Evolutionary conservation across 768 basidiomycete species (phyloP).

Genomic region (Auricularia sp.): DNA sequence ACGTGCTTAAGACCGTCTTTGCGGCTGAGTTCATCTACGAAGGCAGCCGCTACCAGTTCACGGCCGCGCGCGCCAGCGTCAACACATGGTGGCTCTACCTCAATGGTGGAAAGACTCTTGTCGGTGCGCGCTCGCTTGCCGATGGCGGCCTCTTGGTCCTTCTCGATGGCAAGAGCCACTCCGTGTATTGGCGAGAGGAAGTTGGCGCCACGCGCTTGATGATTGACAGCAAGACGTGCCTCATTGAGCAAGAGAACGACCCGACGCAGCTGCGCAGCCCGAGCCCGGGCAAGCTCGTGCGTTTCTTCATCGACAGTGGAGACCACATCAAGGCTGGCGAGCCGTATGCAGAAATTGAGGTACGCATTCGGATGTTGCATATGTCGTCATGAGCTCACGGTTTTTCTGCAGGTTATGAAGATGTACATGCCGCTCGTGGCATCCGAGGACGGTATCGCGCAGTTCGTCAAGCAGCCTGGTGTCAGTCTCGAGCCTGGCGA

Average conservation of each 20-base stretch:
- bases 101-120: conserved; percentile 87
- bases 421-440: conserved; percentile 99
- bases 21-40: conserved; percentile 97
- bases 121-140: conserved; percentile 84
- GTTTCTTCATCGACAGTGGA: conserved; percentile 91
- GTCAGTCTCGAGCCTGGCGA: conserved; percentile 94
- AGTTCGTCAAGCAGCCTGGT: conserved; percentile 96
- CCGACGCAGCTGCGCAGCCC: conserved; percentile 95
- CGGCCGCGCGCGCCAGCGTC: conserved; percentile 80
- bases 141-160: conserved; percentile 91
- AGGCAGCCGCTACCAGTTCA: conserved; percentile 89
- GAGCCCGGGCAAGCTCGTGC: conserved; percentile 90
- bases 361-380: conserved; percentile 21
- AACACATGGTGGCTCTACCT: conserved; percentile 91
- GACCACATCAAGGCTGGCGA: conserved; percentile 96
- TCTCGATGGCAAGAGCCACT: conserved; percentile 90
- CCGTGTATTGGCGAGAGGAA: conserved; percentile 96
- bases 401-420: conserved; percentile 70
- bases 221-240: conserved; percentile 95
- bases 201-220: conserved; percentile 86
- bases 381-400: conserved; percentile 4
- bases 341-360: conserved; percentile 96
- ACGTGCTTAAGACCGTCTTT: conserved; percentile 93
- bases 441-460: conserved; percentile 85
- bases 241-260: conserved; percentile 99